Conservation (phyloP, 257 asterid species). For the Capsicum pubescens region DNA sequence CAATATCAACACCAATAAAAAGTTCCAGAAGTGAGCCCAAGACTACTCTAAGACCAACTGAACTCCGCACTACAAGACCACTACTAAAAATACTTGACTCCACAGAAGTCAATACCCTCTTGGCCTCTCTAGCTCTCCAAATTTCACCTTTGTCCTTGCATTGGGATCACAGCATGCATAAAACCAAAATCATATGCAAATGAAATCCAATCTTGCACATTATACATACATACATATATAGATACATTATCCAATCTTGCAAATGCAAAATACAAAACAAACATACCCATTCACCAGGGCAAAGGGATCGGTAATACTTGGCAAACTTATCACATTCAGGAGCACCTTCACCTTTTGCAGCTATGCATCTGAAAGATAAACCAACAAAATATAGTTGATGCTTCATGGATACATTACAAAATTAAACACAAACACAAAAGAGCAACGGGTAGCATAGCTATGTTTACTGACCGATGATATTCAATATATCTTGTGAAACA, state of each 20-base stretch:
- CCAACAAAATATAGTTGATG: conserved; percentile 21
- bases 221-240: not conserved
- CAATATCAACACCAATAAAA: not conserved
- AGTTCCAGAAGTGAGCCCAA: not conserved
- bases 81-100: not conserved
- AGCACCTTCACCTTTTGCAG: conserved; percentile 92
- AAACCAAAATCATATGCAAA: not conserved
- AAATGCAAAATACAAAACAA: not conserved
- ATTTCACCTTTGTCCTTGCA: not conserved
- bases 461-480: conserved; percentile 72
- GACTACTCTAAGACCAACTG: not conserved
- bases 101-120: not conserved
- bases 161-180: not conserved
- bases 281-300: conserved; percentile 98
- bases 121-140: not conserved
- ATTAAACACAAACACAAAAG: conserved; percentile 11
- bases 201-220: not conserved
- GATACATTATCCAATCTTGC: not conserved
- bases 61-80: not conserved
- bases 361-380: conserved; percentile 65
- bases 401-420: not conserved
- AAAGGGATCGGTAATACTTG: conserved; percentile 88
- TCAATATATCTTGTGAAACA: conserved; percentile 95
- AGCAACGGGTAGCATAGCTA: not conserved
- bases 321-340: conserved; percentile 94